Evolutionary conservation across 1,284 basidiomycete species (phyloP), one percentile per base, ranked within the genome.

Genomic region (Pulveroboletus sp.): DNA sequence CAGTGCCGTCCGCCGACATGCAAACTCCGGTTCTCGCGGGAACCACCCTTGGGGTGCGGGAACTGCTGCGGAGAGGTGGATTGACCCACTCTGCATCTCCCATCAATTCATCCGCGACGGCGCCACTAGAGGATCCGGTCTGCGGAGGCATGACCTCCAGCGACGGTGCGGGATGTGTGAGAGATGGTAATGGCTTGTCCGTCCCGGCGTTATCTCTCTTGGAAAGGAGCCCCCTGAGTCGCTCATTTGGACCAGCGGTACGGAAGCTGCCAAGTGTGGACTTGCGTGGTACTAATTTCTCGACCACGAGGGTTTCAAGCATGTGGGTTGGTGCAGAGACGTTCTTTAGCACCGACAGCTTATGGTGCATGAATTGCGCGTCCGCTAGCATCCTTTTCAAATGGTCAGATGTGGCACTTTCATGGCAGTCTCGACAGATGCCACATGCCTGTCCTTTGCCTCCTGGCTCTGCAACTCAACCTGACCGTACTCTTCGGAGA

Each of bases 401-500:
- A 59, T 53, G 47, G 52, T 61, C 52, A 66, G 52, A 52, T 26
- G 11, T 29, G 36, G 37, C 36, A 52, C 41, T 52, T 44, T 55
- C 52, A 54, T 51, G 6, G 26, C 26, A 29, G 7, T 53, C 42
- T 55, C 40, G 33, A 41, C 53, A 48, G 44, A 53, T 50, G 51
- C 48, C 46, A 75, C 81, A 63, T 63, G 91, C 93, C 89, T 82
- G 56, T 85, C 82, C 74, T 95, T 96, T 17, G 90, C 93, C 54
- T 87, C 88, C 56, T 85, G 82, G 62, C 80, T 84, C 54, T 88
- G 91, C 43, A 97, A 76, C 61, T 93, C 89, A 50, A 96, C 84
- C 66, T 81, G 84, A 47, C 77, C 77, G 71, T 88, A 96, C 70
- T 94, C 91, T 67, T 95, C 91, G 41, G 87, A 86, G 12, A 98